A percentile compares a stretch with the other conserved stretches of the same genome.
Conservation (phyloP, 441 rosid genomes). For the Francoa sonchifolia region DNA sequence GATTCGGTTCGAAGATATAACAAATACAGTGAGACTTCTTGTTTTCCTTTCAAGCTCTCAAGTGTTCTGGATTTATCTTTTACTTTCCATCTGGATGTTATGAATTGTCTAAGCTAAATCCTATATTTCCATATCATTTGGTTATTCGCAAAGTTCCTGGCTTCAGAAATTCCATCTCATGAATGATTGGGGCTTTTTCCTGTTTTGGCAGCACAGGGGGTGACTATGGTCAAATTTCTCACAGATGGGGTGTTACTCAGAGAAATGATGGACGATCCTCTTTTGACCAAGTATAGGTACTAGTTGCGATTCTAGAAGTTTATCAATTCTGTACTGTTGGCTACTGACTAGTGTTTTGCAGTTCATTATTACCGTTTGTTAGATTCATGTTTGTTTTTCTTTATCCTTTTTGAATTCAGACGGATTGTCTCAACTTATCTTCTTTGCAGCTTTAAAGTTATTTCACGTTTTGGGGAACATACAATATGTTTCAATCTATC, state of each 20-base stretch:
- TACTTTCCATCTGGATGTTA: conserved; percentile 2
- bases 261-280: conserved; percentile 99
- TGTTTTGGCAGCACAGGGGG: conserved; percentile 48
- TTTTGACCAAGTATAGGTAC: conserved; percentile 90
- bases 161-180: conserved; percentile 3
- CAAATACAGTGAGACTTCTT: conserved; percentile 48
- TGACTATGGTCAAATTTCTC: conserved; percentile 75
- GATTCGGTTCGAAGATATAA: conserved; percentile 80
- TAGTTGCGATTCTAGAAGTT: conserved; percentile 9
- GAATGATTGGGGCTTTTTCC: conserved; percentile 13
- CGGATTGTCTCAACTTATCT: neutral
- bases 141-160: neutral
- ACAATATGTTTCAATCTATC: too few species aligned
- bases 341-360: too few species aligned
- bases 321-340: neutral
- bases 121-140: neutral
- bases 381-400: too few species aligned
- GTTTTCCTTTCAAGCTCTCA: conserved; percentile 1
- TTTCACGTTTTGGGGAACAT: too few species aligned
- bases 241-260: conserved; percentile 91
- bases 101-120: conserved; percentile 5
- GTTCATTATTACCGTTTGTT: too few species aligned
- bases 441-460: too few species aligned
- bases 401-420: too few species aligned
- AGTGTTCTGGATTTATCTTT: conserved; percentile 7